phyloP scores from a whole-genome alignment of 345 rosid species.

The Linum trigynum region DNA sequence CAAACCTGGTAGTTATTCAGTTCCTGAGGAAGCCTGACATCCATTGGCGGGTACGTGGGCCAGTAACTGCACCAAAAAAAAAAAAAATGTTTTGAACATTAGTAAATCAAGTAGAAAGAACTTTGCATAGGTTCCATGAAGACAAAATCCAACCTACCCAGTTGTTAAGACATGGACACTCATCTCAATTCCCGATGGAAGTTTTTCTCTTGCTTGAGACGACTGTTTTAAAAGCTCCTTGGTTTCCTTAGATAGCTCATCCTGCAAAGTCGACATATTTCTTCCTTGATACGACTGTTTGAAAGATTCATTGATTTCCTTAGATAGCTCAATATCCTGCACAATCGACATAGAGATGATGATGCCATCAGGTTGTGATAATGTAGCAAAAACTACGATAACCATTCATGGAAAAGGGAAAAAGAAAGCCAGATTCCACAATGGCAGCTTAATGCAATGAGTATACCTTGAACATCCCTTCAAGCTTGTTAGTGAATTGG shows the following conservation, averaged over 20 bases:
- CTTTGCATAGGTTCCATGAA: constrained; percentile 3
- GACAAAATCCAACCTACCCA: constrained; percentile 45
- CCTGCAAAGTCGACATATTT: constrained; percentile 34
- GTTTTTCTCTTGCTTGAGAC: constrained; percentile 90
- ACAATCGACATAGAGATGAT: no score
- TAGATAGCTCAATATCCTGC: no score
- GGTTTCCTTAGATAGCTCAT: constrained; percentile 92
- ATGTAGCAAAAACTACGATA: no score
- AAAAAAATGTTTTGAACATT: not conserved
- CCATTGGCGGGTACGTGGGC: constrained; percentile 99
- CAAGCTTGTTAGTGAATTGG: constrained; percentile 97
- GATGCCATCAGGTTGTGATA: no score
- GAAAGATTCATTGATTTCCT: no score
- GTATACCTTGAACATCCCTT: constrained; percentile 95
- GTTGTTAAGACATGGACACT: constrained; percentile 95
- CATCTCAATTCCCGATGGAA: constrained; percentile 96
- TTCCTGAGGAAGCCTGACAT: constrained; percentile 97
- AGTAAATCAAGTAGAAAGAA: no score
- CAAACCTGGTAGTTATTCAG: constrained; percentile 90
- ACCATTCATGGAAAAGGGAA: no score
- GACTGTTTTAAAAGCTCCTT: constrained; percentile 96
- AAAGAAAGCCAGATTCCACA: not conserved
- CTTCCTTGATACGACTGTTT: no score
- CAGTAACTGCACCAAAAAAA: constrained; percentile 62
- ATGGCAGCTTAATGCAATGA: not conserved